Evolutionary conservation across 495 filamentous ascomycete species (phyloP), one percentile per base, ranked within the genome.

Genomic region (Penicillium waksmanii): DNA sequence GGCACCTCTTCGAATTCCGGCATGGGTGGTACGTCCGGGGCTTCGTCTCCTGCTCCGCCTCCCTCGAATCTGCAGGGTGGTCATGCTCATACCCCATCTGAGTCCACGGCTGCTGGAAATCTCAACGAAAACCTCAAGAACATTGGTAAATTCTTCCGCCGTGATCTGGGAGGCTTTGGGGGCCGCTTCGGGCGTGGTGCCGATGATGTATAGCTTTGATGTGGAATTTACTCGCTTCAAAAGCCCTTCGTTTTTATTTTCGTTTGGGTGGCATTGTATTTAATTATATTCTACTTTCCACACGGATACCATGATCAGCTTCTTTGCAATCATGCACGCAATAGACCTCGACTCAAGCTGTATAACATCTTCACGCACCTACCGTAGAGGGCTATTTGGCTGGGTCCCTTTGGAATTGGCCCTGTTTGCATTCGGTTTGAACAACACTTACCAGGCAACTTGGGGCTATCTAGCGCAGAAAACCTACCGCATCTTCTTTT

Each of bases 101-200:
- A 67, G 19, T 58, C 54, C 18, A 68, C 61, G 56, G 73, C 80
- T 18, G 73, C 82, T 7, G 82, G 78, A 4, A 89, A 89, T 42
- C 79, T 96, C 55, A 94, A 96, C 65, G 92, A 96, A 75, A 97
- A 97, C 72, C 66, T 96, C 73, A 92, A 89, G 81, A 96, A 90
- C 73, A 89, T 98, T 70, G 95, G 95, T 3, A 97, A 95, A 74
- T 96, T 98, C 76, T 98, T 98, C 77, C 85, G 88, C 51, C 75
- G 94, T 54, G 95, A 98, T 77, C 84, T 94, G 33, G 89, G 91
- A 38, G 88, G 88, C 3, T 86, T 98, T 73, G 89, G 91, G 10
- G 85, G 88, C 10, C 77, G 90, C 60, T 93, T 95, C 73, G 84
- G 82, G 1, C 67, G 74, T 25, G 65, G 71, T 10, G 61, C 65